These are phyloP conservation scores for Torulaspora gathmanii DNA, from an alignment of 805 yeast species.

Conservation along the genomic window DNA sequence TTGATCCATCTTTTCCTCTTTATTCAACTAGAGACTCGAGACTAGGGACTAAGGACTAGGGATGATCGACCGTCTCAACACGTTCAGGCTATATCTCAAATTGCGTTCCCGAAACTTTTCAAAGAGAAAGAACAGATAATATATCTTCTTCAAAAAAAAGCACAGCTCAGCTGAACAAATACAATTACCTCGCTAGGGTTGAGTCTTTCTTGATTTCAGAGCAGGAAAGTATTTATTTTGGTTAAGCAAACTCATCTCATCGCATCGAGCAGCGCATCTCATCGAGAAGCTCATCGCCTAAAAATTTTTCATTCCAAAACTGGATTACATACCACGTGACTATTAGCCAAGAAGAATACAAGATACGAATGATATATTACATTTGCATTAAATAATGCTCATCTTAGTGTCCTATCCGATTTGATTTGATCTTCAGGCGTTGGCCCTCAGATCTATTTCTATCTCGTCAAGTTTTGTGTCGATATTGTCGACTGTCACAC, in stretches of 20 bases:
- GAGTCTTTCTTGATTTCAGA: background rate
- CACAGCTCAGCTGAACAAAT: background rate
- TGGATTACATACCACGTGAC: constrained; percentile 2
- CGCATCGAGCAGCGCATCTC: constrained; percentile 20
- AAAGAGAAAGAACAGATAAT: background rate
- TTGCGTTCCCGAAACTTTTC: background rate
- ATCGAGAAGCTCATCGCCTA: constrained; percentile 13
- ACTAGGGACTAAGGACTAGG: background rate
- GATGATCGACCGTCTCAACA: background rate
- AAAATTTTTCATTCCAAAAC: constrained; percentile 11
- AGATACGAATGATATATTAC: background rate
- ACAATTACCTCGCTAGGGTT: background rate
- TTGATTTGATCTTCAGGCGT: background rate
- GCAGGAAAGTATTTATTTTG: constrained; percentile 7
- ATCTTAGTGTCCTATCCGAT: too few relatives aligned
- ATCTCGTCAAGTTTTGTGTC: constrained; percentile 80
- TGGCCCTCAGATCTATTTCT: constrained; percentile 40
- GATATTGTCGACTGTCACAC: constrained; percentile 71
- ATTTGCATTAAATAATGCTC: background rate
- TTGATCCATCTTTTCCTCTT: constrained; percentile 51
- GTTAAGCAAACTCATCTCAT: constrained; percentile 29
- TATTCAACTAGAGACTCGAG: background rate
- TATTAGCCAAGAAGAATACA: constrained; percentile 4
- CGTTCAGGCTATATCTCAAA: background rate
- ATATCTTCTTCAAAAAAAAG: background rate